phyloP scores from a whole-genome alignment of 371 early-diverging fungal genomes.

The Lichtheimia corymbifera region DNA sequence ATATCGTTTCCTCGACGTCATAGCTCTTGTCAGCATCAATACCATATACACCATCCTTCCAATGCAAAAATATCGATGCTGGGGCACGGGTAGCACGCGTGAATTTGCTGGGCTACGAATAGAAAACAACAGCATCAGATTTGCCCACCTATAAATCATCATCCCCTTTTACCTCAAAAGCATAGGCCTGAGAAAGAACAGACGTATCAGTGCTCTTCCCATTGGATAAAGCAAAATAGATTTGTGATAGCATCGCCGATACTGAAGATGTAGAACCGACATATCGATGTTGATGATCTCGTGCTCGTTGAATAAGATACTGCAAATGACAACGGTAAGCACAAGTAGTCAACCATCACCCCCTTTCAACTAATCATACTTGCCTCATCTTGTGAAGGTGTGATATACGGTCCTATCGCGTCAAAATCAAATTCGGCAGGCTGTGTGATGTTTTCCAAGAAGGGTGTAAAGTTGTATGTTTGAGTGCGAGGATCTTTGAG shows the following conservation, averaged over 20 bases:
- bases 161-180: conserved; percentile 40
- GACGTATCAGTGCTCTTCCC: conserved; percentile 64
- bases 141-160: not conserved
- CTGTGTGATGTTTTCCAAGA: conserved; percentile 74
- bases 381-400: conserved; percentile 78
- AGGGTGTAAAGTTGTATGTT: conserved; percentile 81
- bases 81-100: conserved; percentile 65
- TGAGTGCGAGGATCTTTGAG: conserved; percentile 79
- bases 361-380: not conserved
- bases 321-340: conserved; percentile 14
- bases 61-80: conserved; percentile 62
- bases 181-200: conserved; percentile 65
- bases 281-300: conserved; percentile 51
- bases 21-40: conserved; percentile 84
- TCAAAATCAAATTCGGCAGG: conserved; percentile 81
- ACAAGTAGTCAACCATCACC: not conserved
- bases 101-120: conserved; percentile 47
- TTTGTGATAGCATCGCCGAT: conserved; percentile 73
- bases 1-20: conserved; percentile 65
- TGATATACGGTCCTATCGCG: conserved; percentile 74
- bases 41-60: conserved; percentile 75
- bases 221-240: conserved; percentile 76
- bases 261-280: conserved; percentile 91
- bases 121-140: not conserved
- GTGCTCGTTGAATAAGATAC: conserved; percentile 53